Evolutionary conservation across 2,329 filamentous ascomycete species (phyloP).

Genomic region (Trichoderma koningiopsis): DNA sequence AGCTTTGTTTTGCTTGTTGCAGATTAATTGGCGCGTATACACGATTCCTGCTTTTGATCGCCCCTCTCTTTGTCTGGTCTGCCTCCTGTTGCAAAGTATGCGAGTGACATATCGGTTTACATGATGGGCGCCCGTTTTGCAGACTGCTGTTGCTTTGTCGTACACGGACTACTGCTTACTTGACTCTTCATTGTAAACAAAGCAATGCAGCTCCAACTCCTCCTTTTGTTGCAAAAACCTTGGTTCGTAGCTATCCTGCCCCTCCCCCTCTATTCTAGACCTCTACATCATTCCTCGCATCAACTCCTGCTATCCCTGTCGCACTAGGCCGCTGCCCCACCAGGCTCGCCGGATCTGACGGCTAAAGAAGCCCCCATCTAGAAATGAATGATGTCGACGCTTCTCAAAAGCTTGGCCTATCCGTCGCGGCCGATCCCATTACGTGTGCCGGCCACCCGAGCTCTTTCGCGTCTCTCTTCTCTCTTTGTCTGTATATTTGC

Average conservation of each 20-base stretch:
- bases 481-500: background rate
- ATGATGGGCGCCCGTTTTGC: background rate
- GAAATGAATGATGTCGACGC: background rate
- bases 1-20: background rate
- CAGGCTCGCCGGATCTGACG: slow-evolving; percentile 20
- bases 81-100: too few species aligned
- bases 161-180: background rate
- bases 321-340: background rate
- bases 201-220: background rate
- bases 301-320: background rate
- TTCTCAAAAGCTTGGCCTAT: background rate
- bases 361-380: slow-evolving; percentile 1
- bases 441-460: slow-evolving; percentile 8
- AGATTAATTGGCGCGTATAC: background rate
- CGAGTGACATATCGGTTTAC: background rate
- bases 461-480: background rate
- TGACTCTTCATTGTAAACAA: background rate
- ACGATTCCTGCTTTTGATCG: background rate
- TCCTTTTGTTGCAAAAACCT: background rate
- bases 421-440: slow-evolving; percentile 13
- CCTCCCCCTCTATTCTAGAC: background rate
- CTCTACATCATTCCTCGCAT: background rate
- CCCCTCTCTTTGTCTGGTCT: background rate
- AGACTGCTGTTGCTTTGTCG: background rate
- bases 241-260: background rate